Evolutionary conservation across 345 rosid species (phyloP).

Genomic region (Eucalyptus paniculata): DNA sequence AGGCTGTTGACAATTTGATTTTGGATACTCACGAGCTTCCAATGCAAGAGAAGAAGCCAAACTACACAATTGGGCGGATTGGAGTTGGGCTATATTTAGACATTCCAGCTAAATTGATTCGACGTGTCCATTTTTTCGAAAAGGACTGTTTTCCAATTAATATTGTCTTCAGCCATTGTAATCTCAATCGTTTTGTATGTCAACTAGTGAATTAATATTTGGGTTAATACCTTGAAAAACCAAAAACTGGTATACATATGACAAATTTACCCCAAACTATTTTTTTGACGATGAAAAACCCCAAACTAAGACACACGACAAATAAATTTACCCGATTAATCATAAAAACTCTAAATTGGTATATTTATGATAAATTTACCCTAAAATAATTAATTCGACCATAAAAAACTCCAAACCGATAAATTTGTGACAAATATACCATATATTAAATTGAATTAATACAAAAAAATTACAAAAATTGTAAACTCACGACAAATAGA

Average conservation of each 20-base stretch:
- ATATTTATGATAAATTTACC: too few relatives aligned
- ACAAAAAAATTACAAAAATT: too few relatives aligned
- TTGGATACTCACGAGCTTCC: neutral
- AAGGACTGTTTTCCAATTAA: neutral
- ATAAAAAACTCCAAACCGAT: rapidly evolving
- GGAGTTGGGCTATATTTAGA: neutral
- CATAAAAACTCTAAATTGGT: too few relatives aligned
- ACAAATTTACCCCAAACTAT: rapidly evolving
- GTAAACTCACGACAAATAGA: too few relatives aligned
- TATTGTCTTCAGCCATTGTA: neutral
- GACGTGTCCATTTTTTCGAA: neutral
- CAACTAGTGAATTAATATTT: neutral
- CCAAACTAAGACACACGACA: too few relatives aligned
- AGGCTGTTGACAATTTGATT: neutral
- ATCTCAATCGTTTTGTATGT: neutral
- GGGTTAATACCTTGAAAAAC: too few relatives aligned
- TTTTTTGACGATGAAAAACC: too few relatives aligned
- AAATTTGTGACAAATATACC: too few relatives aligned
- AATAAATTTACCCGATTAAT: too few relatives aligned
- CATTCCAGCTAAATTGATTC: neutral
- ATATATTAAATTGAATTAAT: too few relatives aligned
- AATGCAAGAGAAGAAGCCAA: neutral
- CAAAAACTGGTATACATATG: rapidly evolving
- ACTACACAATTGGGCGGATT: neutral
- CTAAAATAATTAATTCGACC: too few relatives aligned